Evolutionary conservation across 108 stramenopile genomes (phyloP), one percentile per base, ranked within the genome.

Genomic region (Asterionellopsis glacialis): DNA sequence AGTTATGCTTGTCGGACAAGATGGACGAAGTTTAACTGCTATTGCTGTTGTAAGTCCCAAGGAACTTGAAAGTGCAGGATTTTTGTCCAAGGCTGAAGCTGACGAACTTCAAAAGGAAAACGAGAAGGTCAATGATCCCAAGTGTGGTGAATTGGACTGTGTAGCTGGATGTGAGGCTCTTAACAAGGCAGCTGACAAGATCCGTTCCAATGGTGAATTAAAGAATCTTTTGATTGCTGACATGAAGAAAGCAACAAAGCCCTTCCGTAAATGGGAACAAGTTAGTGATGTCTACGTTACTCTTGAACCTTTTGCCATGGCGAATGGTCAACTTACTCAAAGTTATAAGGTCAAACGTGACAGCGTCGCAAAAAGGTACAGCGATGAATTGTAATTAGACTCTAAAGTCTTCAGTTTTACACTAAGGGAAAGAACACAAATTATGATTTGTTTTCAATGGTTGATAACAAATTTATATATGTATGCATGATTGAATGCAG

Each of bases 321-420:
- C 70, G 5, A 97, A 96, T 67, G 97, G 97, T 11, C 85, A 89
- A 23, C 72, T 97, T 61, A 97, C 95, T 13, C 95, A 95, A 57
- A 93, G 90, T 45, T 94, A 93, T 80, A 97, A 97, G 62, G 85
- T 96, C 10, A 97, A 96, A 68, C 75, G 96, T 64, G 80, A 88
- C 59, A 70, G 81, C 43, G 96, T 97, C 18, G 52, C 61, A 22
- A 78, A 82, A 28, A 68, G 85, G 33, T 95, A 95, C 64, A 62
- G 72, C 25, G 64, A 73, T 59, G 89, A 91, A 47, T 62, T 96
- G 2, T 33, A 33, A 33, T 5, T 33, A 33, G 33, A 33, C 33
- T 33, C 7, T 7, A 33, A 5, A 5, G 2, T 33, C 33, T 33
- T n/a, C n/a, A 33, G 33, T 7, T 2, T 33, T 7, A 33, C 33